phyloP scores from a whole-genome alignment of 805 yeast species.

The Torulaspora indica region DNA sequence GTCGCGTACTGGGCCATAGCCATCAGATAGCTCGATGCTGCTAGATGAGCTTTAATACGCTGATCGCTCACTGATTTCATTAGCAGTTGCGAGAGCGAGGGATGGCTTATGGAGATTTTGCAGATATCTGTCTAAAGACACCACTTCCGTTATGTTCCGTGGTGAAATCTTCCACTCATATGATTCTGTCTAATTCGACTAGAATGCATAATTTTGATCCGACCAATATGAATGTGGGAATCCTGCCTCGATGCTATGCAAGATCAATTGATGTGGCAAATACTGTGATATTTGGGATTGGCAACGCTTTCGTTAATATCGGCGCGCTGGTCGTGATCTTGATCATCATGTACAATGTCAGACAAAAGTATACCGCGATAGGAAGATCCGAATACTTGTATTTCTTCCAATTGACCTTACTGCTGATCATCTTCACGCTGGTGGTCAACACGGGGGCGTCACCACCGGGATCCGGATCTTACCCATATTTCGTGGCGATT shows the following conservation, averaged over 20 bases:
- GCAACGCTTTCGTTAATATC: constrained; percentile 80
- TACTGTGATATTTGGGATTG: constrained; percentile 84
- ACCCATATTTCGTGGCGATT: constrained; percentile 75
- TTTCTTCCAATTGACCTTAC: constrained; percentile 57
- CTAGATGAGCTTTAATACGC: background rate
- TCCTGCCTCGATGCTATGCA: constrained; percentile 76
- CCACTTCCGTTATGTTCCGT: constrained; percentile 80
- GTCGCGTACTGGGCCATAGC: background rate
- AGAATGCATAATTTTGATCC: constrained; percentile 22
- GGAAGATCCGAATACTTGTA: constrained; percentile 83
- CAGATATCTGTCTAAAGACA: constrained; percentile 54
- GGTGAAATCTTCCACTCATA: constrained; percentile 47
- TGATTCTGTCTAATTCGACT: constrained; percentile 25
- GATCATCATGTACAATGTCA: constrained; percentile 69
- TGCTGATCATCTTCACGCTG: constrained; percentile 58
- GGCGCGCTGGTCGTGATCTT: constrained; percentile 61
- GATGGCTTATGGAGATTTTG: constrained; percentile 33
- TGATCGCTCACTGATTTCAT: background rate
- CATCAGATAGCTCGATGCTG: background rate
- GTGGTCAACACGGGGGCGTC: constrained; percentile 89
- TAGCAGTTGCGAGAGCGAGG: background rate
- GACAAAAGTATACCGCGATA: constrained; percentile 88
- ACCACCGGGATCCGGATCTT: constrained; percentile 74
- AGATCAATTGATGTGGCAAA: constrained; percentile 84
- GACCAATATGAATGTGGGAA: constrained; percentile 47